These are phyloP conservation scores for Drechslera avenae DNA, from an alignment of 2,329 filamentous ascomycete species.

Conservation along the genomic window DNA sequence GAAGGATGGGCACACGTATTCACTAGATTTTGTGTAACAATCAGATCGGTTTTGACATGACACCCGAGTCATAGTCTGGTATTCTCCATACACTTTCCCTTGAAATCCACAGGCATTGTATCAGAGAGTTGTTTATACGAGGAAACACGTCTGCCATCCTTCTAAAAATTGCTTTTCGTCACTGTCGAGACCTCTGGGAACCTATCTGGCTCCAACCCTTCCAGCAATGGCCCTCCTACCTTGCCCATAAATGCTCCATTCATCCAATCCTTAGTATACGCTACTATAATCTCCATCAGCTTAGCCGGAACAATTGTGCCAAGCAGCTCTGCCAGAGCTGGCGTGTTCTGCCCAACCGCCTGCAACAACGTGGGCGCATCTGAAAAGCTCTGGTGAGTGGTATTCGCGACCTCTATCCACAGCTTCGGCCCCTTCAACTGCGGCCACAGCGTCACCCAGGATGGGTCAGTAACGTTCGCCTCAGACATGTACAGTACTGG, in stretches of 20 bases:
- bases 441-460: conserved; percentile 20
- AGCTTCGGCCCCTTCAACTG: conserved; percentile 31
- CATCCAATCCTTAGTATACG: conserved; percentile 26
- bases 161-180: conserved; percentile 18
- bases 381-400: conserved; percentile 22
- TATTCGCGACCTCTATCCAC: conserved; percentile 25
- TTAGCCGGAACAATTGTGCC: background rate
- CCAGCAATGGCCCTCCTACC: conserved; percentile 20
- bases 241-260: conserved; percentile 21
- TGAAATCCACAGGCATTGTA: no score
- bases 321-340: background rate
- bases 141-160: background rate
- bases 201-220: conserved; percentile 21
- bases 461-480: conserved; percentile 13
- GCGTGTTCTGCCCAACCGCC: background rate
- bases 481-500: conserved; percentile 27
- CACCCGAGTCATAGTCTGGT: no score
- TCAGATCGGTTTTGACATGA: no score
- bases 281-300: conserved; percentile 13
- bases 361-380: background rate
- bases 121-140: no score
- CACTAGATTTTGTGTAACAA: no score
- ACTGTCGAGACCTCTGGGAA: conserved; percentile 24
- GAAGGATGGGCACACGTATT: no score
- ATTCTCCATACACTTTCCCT: no score